Conservation (phyloP, 2,329 filamentous ascomycete species). For the Bimuria novae-zelandiae region DNA sequence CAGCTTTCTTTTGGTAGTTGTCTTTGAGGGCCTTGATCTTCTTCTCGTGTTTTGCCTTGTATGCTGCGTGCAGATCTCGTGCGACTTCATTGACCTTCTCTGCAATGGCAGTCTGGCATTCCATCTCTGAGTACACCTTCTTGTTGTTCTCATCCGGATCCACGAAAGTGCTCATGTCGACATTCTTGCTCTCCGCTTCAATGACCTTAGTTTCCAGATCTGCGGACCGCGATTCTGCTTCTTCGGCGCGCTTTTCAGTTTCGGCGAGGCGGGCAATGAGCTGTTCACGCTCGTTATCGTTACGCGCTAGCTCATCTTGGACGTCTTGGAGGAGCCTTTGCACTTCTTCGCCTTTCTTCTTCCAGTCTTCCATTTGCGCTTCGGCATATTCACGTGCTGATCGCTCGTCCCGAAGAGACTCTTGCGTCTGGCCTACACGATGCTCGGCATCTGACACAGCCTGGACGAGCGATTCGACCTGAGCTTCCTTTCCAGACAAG, state of each 20-base stretch:
- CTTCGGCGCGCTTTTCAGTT: slow-evolving; percentile 73
- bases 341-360: slow-evolving; percentile 83
- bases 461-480: slow-evolving; percentile 83
- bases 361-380: slow-evolving; percentile 80
- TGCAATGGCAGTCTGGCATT: slow-evolving; percentile 72
- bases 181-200: slow-evolving; percentile 69
- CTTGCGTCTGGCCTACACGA: slow-evolving; percentile 83
- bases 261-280: slow-evolving; percentile 74
- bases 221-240: slow-evolving; percentile 74
- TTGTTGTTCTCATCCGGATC: slow-evolving; percentile 43
- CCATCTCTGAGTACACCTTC: slow-evolving; percentile 47
- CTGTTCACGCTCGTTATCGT: slow-evolving; percentile 80
- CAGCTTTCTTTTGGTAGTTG: slow-evolving; percentile 82
- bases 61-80: slow-evolving; percentile 87
- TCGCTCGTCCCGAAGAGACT: slow-evolving; percentile 79
- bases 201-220: slow-evolving; percentile 61
- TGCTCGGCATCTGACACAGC: slow-evolving; percentile 90
- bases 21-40: slow-evolving; percentile 90
- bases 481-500: slow-evolving; percentile 88
- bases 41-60: slow-evolving; percentile 96
- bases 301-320: slow-evolving; percentile 77
- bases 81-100: slow-evolving; percentile 76
- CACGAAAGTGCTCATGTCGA: slow-evolving; percentile 66
- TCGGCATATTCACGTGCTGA: slow-evolving; percentile 71
- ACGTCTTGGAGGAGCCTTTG: slow-evolving; percentile 79